phyloP scores from a whole-genome alignment of 768 basidiomycete species.

The Auriscalpium vulgare region DNA sequence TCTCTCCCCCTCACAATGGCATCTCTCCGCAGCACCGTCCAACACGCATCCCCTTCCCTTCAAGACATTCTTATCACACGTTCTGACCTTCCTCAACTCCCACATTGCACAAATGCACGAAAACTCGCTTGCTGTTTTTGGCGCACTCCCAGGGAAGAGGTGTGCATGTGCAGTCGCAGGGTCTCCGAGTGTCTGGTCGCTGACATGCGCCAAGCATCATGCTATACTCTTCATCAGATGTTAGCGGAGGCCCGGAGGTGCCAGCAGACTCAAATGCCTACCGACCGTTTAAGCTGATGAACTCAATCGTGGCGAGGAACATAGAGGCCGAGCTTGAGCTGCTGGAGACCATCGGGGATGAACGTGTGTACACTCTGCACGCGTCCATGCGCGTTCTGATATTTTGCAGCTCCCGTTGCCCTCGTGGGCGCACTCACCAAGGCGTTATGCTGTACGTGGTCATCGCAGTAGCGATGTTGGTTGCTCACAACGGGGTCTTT shows the following conservation, averaged over 20 bases:
- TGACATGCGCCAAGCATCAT: slow-evolving; percentile 43
- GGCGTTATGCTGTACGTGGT: slow-evolving; percentile 73
- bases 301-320: slow-evolving; percentile 53
- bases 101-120: slow-evolving; percentile 89
- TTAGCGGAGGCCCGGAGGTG: slow-evolving; percentile 25
- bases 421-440: slow-evolving; percentile 89
- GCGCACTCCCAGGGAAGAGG: slow-evolving; percentile 81
- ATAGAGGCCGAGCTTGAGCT: slow-evolving; percentile 57
- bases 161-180: slow-evolving; percentile 21
- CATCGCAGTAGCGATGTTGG: background rate
- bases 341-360: slow-evolving; percentile 40
- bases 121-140: slow-evolving; percentile 89
- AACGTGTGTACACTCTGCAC: slow-evolving; percentile 31
- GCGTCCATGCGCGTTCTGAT: slow-evolving; percentile 8
- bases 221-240: slow-evolving; percentile 62
- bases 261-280: slow-evolving; percentile 71
- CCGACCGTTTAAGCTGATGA: slow-evolving; percentile 73
- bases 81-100: slow-evolving; percentile 87
- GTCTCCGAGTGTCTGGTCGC: background rate
- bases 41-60: slow-evolving; percentile 54
- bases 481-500: slow-evolving; percentile 33
- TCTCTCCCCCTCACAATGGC: slow-evolving; percentile 83
- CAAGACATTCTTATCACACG: slow-evolving; percentile 68
- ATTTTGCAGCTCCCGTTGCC: slow-evolving; percentile 45
- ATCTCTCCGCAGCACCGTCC: slow-evolving; percentile 47